Evolutionary conservation across 2,329 filamentous ascomycete species (phyloP), one percentile per base, ranked within the genome.

Genomic region (Colletotrichum sp.): DNA sequence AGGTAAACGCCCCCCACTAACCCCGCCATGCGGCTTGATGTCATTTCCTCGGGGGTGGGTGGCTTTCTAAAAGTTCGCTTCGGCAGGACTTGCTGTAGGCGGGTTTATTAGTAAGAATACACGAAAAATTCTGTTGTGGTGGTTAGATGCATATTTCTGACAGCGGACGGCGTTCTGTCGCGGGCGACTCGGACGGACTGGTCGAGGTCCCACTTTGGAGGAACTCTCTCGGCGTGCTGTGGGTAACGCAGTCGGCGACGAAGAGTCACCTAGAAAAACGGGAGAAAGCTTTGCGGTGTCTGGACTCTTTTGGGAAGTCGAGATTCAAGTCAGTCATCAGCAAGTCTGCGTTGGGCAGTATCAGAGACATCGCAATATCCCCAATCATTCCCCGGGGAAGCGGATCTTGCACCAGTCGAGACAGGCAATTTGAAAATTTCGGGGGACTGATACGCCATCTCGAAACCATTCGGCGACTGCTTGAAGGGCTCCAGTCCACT

Each of bases 21-120:
- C 75, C 73, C 75, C 75, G 67, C 73, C 75, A 77, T 76, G 68
- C 67, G 67, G 75, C 65, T 75, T 75, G 75, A 77, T 75, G 72
- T 77, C 74, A 76, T 76, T 67, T 59, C 55, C 43, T 74, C 24
- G 36, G 63, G 69, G 43, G 57, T 30, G 43, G 18, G 34, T 52
- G n/a, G 43, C n/a, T 52, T 52, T 52, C 43, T 13, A 52, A 52
- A 52, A 21, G 43, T 52, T 52, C 43, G n/a, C 24, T 55, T 69
- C 74, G 74, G 74, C 65, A 69, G 71, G 64, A 76, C 74, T 74
- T 76, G 74, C 74, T 69, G 59, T 65, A 34, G 65, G 28, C 8
- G 39, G 12, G 34, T 34, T 36, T 34, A 24, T 39, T 34, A 8
- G 36, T 48, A 28, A 48, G n/a, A 30, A 36, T 32, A 59, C 13